A percentile compares a stretch with the other conserved stretches of the same genome.
Evolutionary conservation across 495 filamentous ascomycete genomes (phyloP).

Genomic region (Penicillium daleae): DNA sequence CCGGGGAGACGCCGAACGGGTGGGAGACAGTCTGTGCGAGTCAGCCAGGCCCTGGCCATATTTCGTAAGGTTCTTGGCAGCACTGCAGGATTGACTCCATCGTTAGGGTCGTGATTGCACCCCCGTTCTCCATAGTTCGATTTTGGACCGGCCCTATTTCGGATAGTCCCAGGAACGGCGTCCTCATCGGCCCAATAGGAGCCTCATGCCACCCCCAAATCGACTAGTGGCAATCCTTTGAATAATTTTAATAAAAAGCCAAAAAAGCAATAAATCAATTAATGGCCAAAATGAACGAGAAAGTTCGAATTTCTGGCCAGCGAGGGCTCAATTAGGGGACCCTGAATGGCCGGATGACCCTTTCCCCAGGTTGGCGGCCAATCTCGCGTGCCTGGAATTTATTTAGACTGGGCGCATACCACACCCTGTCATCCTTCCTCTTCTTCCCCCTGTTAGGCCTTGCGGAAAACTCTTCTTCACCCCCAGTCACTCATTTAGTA

Average conservation of each 20-base stretch:
- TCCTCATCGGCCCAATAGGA: slow-evolving; percentile 19
- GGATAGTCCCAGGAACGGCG: slow-evolving; percentile 27
- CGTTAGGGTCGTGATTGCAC: slow-evolving; percentile 13
- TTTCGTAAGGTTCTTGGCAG: slow-evolving; percentile 8
- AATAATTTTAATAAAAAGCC: slow-evolving; percentile 13
- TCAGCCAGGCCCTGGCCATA: slow-evolving; percentile 12
- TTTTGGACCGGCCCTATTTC: slow-evolving; percentile 24
- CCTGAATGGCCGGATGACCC: slow-evolving; percentile 1
- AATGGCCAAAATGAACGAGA: slow-evolving; percentile 5
- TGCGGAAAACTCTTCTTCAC: slow-evolving; percentile 21
- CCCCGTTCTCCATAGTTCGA: slow-evolving; percentile 25
- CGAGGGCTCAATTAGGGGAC: slow-evolving; percentile 17
- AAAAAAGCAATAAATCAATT: slow-evolving; percentile 18
- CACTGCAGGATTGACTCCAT: slow-evolving; percentile 7
- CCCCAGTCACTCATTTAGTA: slow-evolving; percentile 33
- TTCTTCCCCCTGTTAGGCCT: slow-evolving; percentile 22
- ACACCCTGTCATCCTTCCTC: slow-evolving; percentile 28
- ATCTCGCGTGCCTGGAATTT: slow-evolving; percentile 11
- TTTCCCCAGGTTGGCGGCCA: slow-evolving; percentile 3
- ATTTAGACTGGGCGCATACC: slow-evolving; percentile 31
- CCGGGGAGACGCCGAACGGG: background rate
- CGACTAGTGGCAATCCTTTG: slow-evolving; percentile 11
- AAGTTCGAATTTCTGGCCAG: background rate
- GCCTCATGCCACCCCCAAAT: background rate
- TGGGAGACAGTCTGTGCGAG: slow-evolving; percentile 17